Evolutionary conservation across 345 rosid genomes (phyloP).

Genomic region (Corymbia maculata): DNA sequence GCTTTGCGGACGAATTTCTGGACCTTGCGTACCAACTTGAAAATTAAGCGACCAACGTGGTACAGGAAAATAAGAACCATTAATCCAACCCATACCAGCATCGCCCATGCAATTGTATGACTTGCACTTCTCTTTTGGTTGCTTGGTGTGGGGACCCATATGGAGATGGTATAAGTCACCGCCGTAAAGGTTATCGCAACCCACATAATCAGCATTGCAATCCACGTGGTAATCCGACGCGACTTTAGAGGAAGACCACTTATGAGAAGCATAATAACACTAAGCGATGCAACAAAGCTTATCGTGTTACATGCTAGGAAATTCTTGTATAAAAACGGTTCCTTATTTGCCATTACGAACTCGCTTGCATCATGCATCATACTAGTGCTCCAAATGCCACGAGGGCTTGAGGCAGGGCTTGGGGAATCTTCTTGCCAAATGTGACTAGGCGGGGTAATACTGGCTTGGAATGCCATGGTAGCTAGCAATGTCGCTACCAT

Average conservation of each 20-base stretch:
- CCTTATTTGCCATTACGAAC: no score
- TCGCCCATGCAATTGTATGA: not conserved
- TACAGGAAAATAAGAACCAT: not conserved
- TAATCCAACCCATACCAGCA: not conserved
- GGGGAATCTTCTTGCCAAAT: not conserved
- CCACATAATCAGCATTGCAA: not conserved
- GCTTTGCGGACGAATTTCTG: no score
- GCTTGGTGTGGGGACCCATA: not conserved
- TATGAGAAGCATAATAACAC: no score
- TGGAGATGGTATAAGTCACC: not conserved
- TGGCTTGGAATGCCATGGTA: not conserved
- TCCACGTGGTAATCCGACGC: not conserved
- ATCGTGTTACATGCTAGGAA: no score
- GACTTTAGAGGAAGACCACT: no score
- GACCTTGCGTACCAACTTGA: not conserved
- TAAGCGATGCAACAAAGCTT: no score
- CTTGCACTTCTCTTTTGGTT: not conserved
- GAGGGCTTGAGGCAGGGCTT: no score
- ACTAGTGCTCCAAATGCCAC: no score
- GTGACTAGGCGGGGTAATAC: not conserved
- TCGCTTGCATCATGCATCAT: no score
- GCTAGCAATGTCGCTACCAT: not conserved
- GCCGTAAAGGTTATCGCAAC: not conserved
- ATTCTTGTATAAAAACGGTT: rapidly evolving
- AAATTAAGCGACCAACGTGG: not conserved